A percentile compares a stretch with the other conserved stretches of the same genome.
phyloP scores from a whole-genome alignment of 345 rosid genomes.

The Ailanthus altissimus region DNA sequence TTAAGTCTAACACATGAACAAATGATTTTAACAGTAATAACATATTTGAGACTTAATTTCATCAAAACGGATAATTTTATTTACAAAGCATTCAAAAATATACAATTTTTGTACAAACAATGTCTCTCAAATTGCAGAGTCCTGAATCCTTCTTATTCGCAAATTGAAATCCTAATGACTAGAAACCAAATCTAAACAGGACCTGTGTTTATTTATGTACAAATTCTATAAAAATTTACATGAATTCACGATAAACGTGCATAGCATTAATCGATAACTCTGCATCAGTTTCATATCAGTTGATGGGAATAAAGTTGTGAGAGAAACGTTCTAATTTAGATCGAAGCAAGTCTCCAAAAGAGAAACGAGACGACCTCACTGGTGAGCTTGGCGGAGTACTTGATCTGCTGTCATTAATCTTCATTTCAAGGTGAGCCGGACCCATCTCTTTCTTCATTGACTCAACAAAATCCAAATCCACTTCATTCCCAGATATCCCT shows the following conservation, averaged over 20 bases:
- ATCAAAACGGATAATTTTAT: neutral
- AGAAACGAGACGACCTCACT: conserved; percentile 30
- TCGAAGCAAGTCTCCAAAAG: conserved; percentile 50
- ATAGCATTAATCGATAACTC: neutral
- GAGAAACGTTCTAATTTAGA: conserved; percentile 55
- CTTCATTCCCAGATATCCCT: conserved; percentile 53
- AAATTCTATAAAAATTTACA: neutral
- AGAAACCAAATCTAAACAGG: neutral
- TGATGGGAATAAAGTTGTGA: conserved; percentile 46
- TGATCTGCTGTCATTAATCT: conserved; percentile 23
- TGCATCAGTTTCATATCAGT: too few relatives aligned
- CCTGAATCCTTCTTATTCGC: neutral
- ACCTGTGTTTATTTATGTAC: conserved; percentile 4
- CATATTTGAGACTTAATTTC: neutral
- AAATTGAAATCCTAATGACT: neutral
- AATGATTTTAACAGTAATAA: too few relatives aligned
- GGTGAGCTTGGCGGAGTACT: neutral
- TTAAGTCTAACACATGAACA: too few relatives aligned
- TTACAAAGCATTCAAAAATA: neutral
- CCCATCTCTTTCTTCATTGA: conserved; percentile 69
- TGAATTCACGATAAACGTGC: neutral
- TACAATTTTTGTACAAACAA: neutral
- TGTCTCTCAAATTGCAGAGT: neutral
- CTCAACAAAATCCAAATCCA: conserved; percentile 61
- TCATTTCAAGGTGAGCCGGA: conserved; percentile 50